Evolutionary conservation across 1,139 yeast genomes (phyloP).

Genomic region (Candida tropicalis): DNA sequence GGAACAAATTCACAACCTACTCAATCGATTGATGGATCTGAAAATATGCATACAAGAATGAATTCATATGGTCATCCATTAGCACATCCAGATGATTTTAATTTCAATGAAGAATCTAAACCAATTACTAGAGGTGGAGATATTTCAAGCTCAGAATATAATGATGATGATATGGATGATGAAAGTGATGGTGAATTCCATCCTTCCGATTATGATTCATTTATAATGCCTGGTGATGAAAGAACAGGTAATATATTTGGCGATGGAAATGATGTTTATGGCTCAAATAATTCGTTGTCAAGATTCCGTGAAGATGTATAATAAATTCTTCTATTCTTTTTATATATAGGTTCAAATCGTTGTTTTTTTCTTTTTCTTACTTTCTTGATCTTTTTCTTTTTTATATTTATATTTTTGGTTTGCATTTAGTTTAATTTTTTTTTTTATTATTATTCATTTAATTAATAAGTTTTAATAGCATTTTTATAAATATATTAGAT

Average conservation of each 20-base stretch:
- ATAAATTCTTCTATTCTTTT: neutral
- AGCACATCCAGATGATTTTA: slow-evolving; percentile 18
- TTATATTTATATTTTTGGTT: too few species aligned
- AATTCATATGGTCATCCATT: slow-evolving; percentile 21
- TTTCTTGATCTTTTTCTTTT: too few species aligned
- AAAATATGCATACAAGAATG: slow-evolving; percentile 15
- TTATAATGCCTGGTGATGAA: slow-evolving; percentile 16
- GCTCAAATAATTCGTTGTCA: slow-evolving; percentile 16
- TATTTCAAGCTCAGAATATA: slow-evolving; percentile 11
- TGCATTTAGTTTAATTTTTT: too few species aligned
- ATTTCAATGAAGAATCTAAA: slow-evolving; percentile 15
- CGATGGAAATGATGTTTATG: slow-evolving; percentile 9
- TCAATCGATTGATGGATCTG: neutral
- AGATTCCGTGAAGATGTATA: slow-evolving; percentile 17
- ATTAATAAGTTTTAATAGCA: too few species aligned
- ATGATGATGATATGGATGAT: slow-evolving; percentile 7
- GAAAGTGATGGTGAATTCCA: slow-evolving; percentile 15
- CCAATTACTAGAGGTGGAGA: slow-evolving; percentile 4
- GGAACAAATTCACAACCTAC: slow-evolving; percentile 9
- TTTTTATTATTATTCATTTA: too few species aligned
- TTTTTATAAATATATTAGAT: too few species aligned
- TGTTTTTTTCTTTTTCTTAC: neutral
- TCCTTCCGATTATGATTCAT: slow-evolving; percentile 17
- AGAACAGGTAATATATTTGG: slow-evolving; percentile 11
- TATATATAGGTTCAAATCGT: neutral